A percentile compares a stretch with the other conserved stretches of the same genome.
These are phyloP conservation scores for Cladosporium sp. DNA, from an alignment of 2,329 filamentous ascomycete genomes.

Conservation along the genomic window DNA sequence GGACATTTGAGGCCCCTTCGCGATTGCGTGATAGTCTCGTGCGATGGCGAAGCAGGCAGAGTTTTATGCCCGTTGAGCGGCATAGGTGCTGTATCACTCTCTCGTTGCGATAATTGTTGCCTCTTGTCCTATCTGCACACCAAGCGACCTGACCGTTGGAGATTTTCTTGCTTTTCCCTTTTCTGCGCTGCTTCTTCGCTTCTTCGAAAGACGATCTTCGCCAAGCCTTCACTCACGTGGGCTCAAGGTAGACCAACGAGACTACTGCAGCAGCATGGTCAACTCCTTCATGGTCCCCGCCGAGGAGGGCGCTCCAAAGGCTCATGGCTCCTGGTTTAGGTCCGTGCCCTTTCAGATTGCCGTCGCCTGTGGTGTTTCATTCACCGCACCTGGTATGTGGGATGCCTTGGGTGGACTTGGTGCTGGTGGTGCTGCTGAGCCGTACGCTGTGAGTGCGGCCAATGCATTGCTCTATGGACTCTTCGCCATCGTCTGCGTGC, in stretches of 20 bases:
- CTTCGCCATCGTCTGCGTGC: conserved; percentile 13
- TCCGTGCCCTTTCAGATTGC: conserved; percentile 18
- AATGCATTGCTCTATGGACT: conserved; percentile 13
- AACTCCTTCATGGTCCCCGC: conserved; percentile 6
- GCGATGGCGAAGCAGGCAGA: conserved; percentile 6
- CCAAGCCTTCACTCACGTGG: not conserved
- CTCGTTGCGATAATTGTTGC: no score
- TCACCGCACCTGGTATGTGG: conserved; percentile 21
- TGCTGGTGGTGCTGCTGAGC: conserved; percentile 12
- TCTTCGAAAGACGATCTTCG: not conserved
- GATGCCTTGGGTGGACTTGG: conserved; percentile 19
- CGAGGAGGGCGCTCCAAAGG: not conserved
- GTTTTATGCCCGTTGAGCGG: not conserved
- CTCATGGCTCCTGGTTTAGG: conserved; percentile 11
- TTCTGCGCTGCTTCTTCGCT: not conserved
- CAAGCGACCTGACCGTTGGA: no score
- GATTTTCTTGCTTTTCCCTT: not conserved
- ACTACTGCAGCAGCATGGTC: not conserved
- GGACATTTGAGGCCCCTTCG: not conserved
- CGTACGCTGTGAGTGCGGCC: conserved; percentile 9
- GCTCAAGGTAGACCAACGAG: no score
- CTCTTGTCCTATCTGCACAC: no score
- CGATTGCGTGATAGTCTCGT: conserved; percentile 9
- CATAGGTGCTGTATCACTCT: not conserved
- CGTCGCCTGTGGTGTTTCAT: conserved; percentile 18